Base-by-base conservation (phyloP, 2,329 filamentous ascomycete genomes). In the Teratosphaeria epicoccoides region DNA sequence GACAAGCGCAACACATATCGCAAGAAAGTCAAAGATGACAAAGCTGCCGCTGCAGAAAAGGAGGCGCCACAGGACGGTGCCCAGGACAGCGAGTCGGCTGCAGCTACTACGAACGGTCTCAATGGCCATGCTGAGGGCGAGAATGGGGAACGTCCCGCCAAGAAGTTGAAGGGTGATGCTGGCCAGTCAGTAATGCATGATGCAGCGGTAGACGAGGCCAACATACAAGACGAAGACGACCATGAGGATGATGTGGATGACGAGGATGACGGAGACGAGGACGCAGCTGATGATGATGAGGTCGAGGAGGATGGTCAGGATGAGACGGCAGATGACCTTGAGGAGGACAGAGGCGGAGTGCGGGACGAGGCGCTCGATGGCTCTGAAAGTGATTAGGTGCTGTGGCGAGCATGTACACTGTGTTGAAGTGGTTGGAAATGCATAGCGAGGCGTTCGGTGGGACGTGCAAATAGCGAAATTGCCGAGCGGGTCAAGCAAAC, bases 1-100 rank as follows among this genome's bases (percentile, higher is more conserved):
- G 82, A 84, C 52, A 89, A 89, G 70, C 82, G 85, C 49, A 87
- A 83, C 59, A 81, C 78, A 14, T 87, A 88, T 70, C 79, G 84
- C 49, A 80, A 82, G 61, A 85, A 84, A 61, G 79, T 84, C 17
- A 81, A 82, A 29, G 83, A 81, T 49, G 79, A 82, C 49, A 87
- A 85, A 68, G 61, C 63, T 1, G 60, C 59, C 6, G 59, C 60
- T 4, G 51, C 54, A 7, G 55, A 45, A 46, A 47, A 51, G n/a
- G 55, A 52, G 40, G 33, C 43, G 12, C 44, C 53, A 20, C 47
- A 58, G 52, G 56, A 57, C 23, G 54, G 54, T 47, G 20, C 51
- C 23, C 46, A 50, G n/a, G 43, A 24, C 11, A 46, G 47, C 14
- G 57, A 59, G 24, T 53, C 58, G 12, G 43, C 52, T 49, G 37